Evolutionary conservation across 2,329 filamentous ascomycete genomes (phyloP), one percentile per base, ranked within the genome.

Genomic region (Fusarium sp.): DNA sequence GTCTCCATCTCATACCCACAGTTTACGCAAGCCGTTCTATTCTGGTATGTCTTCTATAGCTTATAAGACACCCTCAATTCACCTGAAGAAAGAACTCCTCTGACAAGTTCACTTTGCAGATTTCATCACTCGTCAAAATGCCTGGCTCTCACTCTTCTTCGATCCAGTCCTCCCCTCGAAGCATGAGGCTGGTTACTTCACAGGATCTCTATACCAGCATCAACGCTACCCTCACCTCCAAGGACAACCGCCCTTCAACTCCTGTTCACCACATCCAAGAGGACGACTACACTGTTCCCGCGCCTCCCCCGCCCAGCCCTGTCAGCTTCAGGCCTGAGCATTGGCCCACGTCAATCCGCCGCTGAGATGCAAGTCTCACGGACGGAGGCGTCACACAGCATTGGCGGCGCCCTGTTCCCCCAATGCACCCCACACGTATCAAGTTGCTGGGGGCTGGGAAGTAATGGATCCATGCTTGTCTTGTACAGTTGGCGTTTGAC

Each of bases 211-310:
- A 88, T 77, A 85, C 85, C 73, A 88, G 85, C 79, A 83, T 90
- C 76, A 88, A 85, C 77, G 87, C 86, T 38, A 88, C 86, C 42
- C 83, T 90, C 52, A 78, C 83, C 50, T 84, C 85, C 67, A 85
- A 85, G 74, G 80, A 83, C 69, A 81, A 80, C 75, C 81, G 82
- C n/a, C 82, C 85, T 20, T 79, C 83, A 69, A 85, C 86, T 4
- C 87, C 88, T 1, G 83, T 86, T 70, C 88, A 86, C 74, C 83
- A 84, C 73, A 89, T 90, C 76, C 85, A 85, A 72, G 88, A 90
- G 77, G 84, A 88, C 68, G 90, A 92, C 81, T 92, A 91, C 83
- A 85, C 86, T 35, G 90, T 91, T 22, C 91, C 91, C n/a, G 90
- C 90, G 16, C 89, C 91, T 45, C 91, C 91, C 14, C 91, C 91